A percentile compares a stretch with the other conserved stretches of the same genome.
phyloP scores from a whole-genome alignment of 208 protist genomes.

The Perkinsela sp. region DNA sequence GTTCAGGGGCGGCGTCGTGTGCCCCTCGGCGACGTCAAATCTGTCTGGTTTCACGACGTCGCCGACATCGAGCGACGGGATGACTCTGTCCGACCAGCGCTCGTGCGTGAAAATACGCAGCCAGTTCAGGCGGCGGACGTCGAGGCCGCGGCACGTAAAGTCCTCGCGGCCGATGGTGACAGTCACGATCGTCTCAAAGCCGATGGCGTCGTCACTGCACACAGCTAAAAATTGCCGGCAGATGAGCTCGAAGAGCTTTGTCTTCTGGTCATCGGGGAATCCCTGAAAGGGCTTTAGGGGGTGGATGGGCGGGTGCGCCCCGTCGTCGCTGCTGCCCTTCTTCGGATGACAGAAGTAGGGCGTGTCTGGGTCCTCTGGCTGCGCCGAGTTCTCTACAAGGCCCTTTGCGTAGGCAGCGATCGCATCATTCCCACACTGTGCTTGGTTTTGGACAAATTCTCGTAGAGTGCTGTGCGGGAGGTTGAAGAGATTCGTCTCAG shows the following conservation, averaged over 20 bases:
- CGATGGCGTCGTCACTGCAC: slow-evolving; percentile 66
- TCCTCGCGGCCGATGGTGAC: slow-evolving; percentile 31
- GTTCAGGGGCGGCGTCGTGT: slow-evolving; percentile 70
- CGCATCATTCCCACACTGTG: slow-evolving; percentile 11
- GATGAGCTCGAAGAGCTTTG: slow-evolving; percentile 78
- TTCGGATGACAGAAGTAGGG: slow-evolving; percentile 55
- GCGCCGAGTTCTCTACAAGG: slow-evolving; percentile 16
- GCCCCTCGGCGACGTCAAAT: slow-evolving; percentile 39
- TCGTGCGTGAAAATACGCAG: slow-evolving; percentile 72
- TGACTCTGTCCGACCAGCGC: slow-evolving; percentile 30
- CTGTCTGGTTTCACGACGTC: slow-evolving; percentile 52
- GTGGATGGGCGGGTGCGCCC: slow-evolving; percentile 93
- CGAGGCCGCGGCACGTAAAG: slow-evolving; percentile 57
- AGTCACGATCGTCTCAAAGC: slow-evolving; percentile 45
- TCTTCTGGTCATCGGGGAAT: slow-evolving; percentile 16
- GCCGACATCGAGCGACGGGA: slow-evolving; percentile 68
- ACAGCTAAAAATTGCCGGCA: slow-evolving; percentile 88
- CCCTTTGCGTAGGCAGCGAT: slow-evolving; percentile 17
- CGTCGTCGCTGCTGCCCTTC: slow-evolving; percentile 76
- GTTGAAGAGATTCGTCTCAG: slow-evolving; percentile 81
- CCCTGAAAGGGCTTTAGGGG: slow-evolving; percentile 45
- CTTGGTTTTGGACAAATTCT: slow-evolving; percentile 37
- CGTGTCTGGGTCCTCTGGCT: slow-evolving; percentile 10
- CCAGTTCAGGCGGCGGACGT: slow-evolving; percentile 67
- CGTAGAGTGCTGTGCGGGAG: slow-evolving; percentile 48